Conservation (phyloP, 2,329 filamentous ascomycete species). For the Microcera coccophila region DNA sequence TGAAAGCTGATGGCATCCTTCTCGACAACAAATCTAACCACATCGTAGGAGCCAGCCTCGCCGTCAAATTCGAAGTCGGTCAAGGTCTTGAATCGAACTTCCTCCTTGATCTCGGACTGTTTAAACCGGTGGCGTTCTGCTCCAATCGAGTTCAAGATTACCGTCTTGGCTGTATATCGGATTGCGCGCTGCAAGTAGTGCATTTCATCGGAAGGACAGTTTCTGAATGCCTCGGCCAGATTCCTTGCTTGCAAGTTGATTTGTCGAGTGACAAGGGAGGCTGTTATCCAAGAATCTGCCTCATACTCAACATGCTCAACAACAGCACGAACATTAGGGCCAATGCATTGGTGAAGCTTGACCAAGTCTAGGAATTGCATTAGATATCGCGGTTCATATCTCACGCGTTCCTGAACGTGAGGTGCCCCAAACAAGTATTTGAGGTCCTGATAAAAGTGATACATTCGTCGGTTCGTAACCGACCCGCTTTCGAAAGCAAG, state of each 20-base stretch:
- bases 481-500: conserved; percentile 92
- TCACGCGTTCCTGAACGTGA: conserved; percentile 80
- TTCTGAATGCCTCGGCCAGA: conserved; percentile 80
- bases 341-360: conserved; percentile 95
- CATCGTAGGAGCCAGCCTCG: conserved; percentile 52
- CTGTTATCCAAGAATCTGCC: conserved; percentile 96
- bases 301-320: conserved; percentile 98
- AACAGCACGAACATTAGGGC: conserved; percentile 83
- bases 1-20: conserved; percentile 94
- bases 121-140: conserved; percentile 83
- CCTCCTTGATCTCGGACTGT: conserved; percentile 81
- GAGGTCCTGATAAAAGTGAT: conserved; percentile 95
- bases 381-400: conserved; percentile 80
- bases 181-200: conserved; percentile 67
- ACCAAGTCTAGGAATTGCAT: conserved; percentile 93
- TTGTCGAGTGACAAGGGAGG: conserved; percentile 88
- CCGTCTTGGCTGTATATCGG: conserved; percentile 70
- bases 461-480: conserved; percentile 91
- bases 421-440: conserved; percentile 86
- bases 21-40: conserved; percentile 86
- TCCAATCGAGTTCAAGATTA: conserved; percentile 86
- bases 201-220: conserved; percentile 60
- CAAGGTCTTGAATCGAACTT: conserved; percentile 76
- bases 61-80: conserved; percentile 76
- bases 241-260: conserved; percentile 90